Evolutionary conservation across 306 rosid species (phyloP), one percentile per base, ranked within the genome.

Genomic region (Vicia villosa): DNA sequence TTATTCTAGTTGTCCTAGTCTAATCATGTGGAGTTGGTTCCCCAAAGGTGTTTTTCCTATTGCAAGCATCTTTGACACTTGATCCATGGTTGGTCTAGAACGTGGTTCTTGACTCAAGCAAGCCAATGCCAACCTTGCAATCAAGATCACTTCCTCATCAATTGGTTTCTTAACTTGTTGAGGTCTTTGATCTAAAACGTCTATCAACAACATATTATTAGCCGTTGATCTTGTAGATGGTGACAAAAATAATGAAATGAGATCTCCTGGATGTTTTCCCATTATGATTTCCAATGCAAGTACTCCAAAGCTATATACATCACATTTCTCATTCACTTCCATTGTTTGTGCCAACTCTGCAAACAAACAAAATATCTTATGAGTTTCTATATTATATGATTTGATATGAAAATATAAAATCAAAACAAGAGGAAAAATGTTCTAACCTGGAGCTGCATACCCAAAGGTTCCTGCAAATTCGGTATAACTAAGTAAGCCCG

Each of bases 381-480:
- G 30, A 55, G 19, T 55, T 55, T 24, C 6, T 20, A 10, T 51
- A 20, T 51, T 20, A 19, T 20, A 4, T 20, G 58, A 51, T 20
- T 10, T 20, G 30, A 10, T 51, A 51, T 4, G n/a, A 10, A n/a
- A 24, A 66, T 74, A 61, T 28, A 1, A 8, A 63, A 32, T n/a
- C 24, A 20, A 63, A 21, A 32, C 17, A 63, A 7, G n/a, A 45
- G 9, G 73, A 49, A 47, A n/a, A 79, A 67, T 13, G 15, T 57
- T 49, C 79, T 79, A 66, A 79, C 79, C 79, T 73, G 82, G 82
- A 47, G 82, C 78, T 19, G 60, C 59, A 59, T 78, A 78, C 0
- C 82, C 78, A 41, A 57, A 66, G 16, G 82, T 79, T n/a, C 70
- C 82, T 40, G 71, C 82, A 38, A 79, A 61, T 40, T 22, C n/a